Conservation (phyloP, 768 basidiomycete genomes). For the Tephrocybe rancida region DNA sequence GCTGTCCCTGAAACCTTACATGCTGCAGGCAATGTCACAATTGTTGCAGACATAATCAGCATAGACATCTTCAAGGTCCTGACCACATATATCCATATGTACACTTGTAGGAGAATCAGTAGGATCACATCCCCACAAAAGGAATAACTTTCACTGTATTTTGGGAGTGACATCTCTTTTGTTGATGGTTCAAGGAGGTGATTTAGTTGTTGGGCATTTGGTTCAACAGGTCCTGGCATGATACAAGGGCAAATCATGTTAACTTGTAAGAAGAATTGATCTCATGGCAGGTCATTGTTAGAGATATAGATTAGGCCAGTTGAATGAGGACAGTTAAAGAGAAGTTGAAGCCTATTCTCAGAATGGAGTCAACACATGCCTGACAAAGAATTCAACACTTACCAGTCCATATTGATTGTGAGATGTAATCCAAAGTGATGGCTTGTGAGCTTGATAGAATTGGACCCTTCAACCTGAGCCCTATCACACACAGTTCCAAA, state of each 20-base stretch:
- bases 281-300: constrained; percentile 23
- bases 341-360: background rate
- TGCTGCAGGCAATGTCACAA: constrained; percentile 29
- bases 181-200: constrained; percentile 20
- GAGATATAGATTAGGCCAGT: constrained; percentile 18
- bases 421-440: background rate
- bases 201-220: constrained; percentile 25
- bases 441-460: background rate
- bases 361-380: background rate
- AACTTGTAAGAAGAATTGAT: constrained; percentile 19
- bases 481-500: background rate
- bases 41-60: constrained; percentile 24
- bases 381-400: background rate
- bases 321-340: too few species aligned
- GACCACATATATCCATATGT: constrained; percentile 24
- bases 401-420: background rate
- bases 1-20: constrained; percentile 25
- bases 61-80: constrained; percentile 17
- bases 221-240: constrained; percentile 28
- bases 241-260: constrained; percentile 23
- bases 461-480: background rate
- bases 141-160: constrained; percentile 21
- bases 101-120: too few species aligned
- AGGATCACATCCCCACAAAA: constrained; percentile 15
- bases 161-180: constrained; percentile 19